Evolutionary conservation across 129 eudicot species (phyloP).

Genomic region (Lactuca sativa): DNA sequence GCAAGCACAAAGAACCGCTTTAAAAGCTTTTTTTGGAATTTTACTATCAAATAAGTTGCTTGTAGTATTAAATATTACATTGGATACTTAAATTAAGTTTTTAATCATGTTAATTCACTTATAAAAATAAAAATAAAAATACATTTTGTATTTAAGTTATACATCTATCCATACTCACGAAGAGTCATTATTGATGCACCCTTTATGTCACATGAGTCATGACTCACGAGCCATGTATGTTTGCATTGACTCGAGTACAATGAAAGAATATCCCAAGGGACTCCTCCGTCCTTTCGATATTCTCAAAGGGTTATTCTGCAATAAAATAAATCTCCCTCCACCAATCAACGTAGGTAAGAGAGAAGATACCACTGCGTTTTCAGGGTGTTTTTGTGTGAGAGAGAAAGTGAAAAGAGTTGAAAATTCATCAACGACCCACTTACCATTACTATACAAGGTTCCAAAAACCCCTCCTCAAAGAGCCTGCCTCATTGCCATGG

Average conservation of each 20-base stretch:
- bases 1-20: too few relatives aligned
- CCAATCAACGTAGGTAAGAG: constrained; percentile 13
- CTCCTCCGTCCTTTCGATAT: background rate
- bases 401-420: background rate
- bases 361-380: background rate
- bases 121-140: too few relatives aligned
- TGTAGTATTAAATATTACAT: too few relatives aligned
- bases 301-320: constrained; percentile 17
- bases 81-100: too few relatives aligned
- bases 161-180: constrained; percentile 5
- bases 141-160: too few relatives aligned
- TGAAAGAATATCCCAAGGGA: constrained; percentile 15
- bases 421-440: background rate
- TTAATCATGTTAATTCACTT: too few relatives aligned
- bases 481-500: constrained; percentile 28
- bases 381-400: constrained; percentile 13
- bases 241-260: constrained; percentile 15
- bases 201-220: constrained; percentile 4
- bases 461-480: constrained; percentile 43
- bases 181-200: constrained; percentile 14
- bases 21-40: too few relatives aligned
- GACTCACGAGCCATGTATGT: background rate
- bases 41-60: too few relatives aligned
- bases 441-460: constrained; percentile 10
- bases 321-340: constrained; percentile 24